A percentile compares a stretch with the other conserved stretches of the same genome.
These are phyloP conservation scores for Fusarium anthophilum DNA, from an alignment of 2,329 filamentous ascomycete genomes.

Conservation along the genomic window DNA sequence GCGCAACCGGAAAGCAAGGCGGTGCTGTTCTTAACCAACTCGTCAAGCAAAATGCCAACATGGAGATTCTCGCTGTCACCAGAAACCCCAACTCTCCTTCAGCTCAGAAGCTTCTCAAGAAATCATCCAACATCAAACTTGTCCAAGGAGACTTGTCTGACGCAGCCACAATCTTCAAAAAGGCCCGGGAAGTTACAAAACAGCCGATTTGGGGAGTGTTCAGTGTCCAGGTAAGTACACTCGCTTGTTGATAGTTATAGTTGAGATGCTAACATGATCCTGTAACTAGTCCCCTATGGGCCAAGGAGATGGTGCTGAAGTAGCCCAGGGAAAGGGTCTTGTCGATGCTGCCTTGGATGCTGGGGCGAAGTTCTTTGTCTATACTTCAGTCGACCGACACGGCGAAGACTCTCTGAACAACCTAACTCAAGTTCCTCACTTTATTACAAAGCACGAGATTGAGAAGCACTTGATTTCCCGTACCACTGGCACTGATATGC, in stretches of 20 bases:
- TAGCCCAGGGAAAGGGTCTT: conserved; percentile 63
- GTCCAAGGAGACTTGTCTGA: conserved; percentile 68
- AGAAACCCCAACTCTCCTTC: conserved; percentile 61
- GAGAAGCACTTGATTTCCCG: conserved; percentile 66
- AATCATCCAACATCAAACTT: conserved; percentile 60
- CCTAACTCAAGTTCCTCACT: conserved; percentile 67
- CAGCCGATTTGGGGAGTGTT: conserved; percentile 22
- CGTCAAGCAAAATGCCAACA: conserved; percentile 45
- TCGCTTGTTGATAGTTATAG: neutral
- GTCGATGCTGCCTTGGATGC: conserved; percentile 64
- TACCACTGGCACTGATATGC: conserved; percentile 43
- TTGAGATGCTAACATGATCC: neutral
- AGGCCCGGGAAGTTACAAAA: neutral
- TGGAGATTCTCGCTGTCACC: conserved; percentile 68
- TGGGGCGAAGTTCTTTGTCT: conserved; percentile 67
- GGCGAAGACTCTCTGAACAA: conserved; percentile 60
- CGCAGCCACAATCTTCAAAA: conserved; percentile 57
- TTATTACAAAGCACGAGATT: conserved; percentile 67
- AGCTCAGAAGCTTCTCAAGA: conserved; percentile 57
- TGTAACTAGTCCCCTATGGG: neutral
- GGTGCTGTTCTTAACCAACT: conserved; percentile 47
- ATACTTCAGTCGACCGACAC: conserved; percentile 68
- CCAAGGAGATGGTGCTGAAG: conserved; percentile 5
- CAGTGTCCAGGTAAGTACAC: conserved; percentile 13
- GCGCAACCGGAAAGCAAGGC: conserved; percentile 52